A percentile compares a stretch with the other conserved stretches of the same genome.
Evolutionary conservation across 192 early-diverging fungal species (phyloP).

Genomic region (Backusella luteola): DNA sequence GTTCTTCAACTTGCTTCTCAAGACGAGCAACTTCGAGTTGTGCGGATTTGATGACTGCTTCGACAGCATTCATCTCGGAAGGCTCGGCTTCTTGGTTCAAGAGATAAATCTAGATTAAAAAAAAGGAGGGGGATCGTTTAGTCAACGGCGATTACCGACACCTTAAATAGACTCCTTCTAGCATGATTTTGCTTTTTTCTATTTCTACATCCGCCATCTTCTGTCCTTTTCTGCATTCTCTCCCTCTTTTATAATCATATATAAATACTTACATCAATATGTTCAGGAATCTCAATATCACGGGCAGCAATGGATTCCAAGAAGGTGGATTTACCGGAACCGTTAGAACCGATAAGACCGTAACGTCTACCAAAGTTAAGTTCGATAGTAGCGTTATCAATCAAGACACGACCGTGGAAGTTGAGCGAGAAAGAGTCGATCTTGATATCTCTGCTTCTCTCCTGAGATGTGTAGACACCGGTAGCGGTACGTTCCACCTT

Average conservation of each 20-base stretch:
- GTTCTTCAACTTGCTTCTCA: constrained; percentile 89
- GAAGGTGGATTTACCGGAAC: constrained; percentile 92
- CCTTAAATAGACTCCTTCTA: not conserved
- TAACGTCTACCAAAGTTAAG: constrained; percentile 96
- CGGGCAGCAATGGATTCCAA: constrained; percentile 87
- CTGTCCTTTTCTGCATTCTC: not conserved
- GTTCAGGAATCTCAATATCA: constrained; percentile 93
- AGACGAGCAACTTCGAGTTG: constrained; percentile 88
- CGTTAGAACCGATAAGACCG: constrained; percentile 94
- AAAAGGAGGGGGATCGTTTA: not conserved
- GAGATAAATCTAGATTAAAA: constrained; percentile 69
- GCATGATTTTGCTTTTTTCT: not conserved
- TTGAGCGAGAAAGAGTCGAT: constrained; percentile 93
- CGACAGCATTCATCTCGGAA: constrained; percentile 86
- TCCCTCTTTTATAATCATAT: not conserved
- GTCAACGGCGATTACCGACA: not conserved
- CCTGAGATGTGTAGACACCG: constrained; percentile 90
- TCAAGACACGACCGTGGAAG: constrained; percentile 92
- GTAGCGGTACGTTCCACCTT: constrained; percentile 82
- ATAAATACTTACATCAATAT: constrained; percentile 77
- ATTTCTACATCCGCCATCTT: not conserved
- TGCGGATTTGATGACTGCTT: constrained; percentile 90
- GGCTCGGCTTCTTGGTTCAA: constrained; percentile 96
- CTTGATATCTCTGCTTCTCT: constrained; percentile 90
- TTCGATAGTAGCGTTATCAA: constrained; percentile 92